A percentile compares a stretch with the other conserved stretches of the same genome.
These are phyloP conservation scores for Aspergillus tubingensis DNA, from an alignment of 2,329 filamentous ascomycete genomes.

Conservation along the genomic window DNA sequence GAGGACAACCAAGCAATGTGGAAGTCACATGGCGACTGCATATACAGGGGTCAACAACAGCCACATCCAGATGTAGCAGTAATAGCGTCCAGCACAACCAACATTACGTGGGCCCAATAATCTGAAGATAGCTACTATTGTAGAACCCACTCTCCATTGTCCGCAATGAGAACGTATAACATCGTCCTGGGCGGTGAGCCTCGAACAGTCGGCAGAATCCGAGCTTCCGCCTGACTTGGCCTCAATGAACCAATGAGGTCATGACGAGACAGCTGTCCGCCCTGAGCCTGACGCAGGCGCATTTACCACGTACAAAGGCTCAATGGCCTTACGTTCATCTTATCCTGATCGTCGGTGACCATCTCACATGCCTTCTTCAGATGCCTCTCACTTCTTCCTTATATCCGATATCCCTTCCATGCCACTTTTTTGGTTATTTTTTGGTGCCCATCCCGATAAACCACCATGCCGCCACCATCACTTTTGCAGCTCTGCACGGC, in stretches of 20 bases:
- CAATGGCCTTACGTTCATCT: constrained; percentile 3
- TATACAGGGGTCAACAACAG: too few species aligned
- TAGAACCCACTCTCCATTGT: too few species aligned
- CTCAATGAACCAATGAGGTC: constrained; percentile 11
- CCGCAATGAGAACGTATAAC: too few species aligned
- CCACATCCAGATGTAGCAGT: too few species aligned
- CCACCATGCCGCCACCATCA: constrained; percentile 37
- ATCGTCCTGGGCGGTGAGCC: not conserved
- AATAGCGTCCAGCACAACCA: too few species aligned
- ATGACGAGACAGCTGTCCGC: constrained; percentile 22
- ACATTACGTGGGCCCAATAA: too few species aligned
- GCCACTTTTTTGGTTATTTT: constrained; percentile 22
- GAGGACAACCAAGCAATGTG: too few species aligned
- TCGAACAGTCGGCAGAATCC: not conserved
- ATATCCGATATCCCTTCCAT: constrained; percentile 18
- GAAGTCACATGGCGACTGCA: too few species aligned
- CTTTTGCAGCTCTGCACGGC: constrained; percentile 39
- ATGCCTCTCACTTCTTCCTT: constrained; percentile 7
- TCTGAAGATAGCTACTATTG: too few species aligned
- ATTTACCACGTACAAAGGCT: constrained; percentile 11
- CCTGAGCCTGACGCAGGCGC: constrained; percentile 7
- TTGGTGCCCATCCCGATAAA: constrained; percentile 15
- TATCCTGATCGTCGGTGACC: not conserved
- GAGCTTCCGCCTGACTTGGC: not conserved
- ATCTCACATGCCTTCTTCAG: constrained; percentile 10